Conservation (phyloP, 164 flowering plant genomes). For the Paratinospora sagittata region DNA sequence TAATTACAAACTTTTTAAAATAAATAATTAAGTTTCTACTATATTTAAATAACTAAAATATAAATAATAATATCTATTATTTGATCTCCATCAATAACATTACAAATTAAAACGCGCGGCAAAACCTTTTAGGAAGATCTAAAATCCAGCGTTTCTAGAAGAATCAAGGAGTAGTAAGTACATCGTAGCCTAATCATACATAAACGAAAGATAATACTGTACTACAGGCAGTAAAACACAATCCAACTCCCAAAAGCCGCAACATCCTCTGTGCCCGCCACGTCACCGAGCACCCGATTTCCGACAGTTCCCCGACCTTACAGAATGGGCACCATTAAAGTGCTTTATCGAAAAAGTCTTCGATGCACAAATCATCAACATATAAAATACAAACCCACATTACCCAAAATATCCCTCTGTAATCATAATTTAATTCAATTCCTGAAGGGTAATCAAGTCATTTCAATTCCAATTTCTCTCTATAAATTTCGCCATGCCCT, state of each 20-base stretch:
- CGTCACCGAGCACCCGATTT: background rate
- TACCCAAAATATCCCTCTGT: background rate
- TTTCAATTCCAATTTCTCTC: background rate
- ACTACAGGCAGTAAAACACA: no score
- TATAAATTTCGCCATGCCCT: slow-evolving; percentile 25
- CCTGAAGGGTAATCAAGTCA: slow-evolving; percentile 6
- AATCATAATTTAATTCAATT: background rate
- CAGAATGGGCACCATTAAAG: slow-evolving; percentile 26
- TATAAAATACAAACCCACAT: background rate
- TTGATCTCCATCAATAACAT: no score
- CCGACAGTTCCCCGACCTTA: slow-evolving; percentile 36
- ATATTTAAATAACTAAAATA: no score
- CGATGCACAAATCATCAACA: slow-evolving; percentile 3
- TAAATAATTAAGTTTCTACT: no score
- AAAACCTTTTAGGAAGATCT: no score
- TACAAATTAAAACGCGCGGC: no score
- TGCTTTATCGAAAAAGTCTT: background rate
- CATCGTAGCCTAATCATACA: no score
- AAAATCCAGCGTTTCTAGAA: no score
- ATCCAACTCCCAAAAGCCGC: background rate
- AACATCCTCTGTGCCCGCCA: no score
- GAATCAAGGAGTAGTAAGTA: background rate
- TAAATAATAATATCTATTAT: no score
- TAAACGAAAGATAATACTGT: no score
- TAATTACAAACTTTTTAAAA: no score